Evolutionary conservation across 2,329 filamentous ascomycete species (phyloP).

Genomic region (Cladosporium sp.): DNA sequence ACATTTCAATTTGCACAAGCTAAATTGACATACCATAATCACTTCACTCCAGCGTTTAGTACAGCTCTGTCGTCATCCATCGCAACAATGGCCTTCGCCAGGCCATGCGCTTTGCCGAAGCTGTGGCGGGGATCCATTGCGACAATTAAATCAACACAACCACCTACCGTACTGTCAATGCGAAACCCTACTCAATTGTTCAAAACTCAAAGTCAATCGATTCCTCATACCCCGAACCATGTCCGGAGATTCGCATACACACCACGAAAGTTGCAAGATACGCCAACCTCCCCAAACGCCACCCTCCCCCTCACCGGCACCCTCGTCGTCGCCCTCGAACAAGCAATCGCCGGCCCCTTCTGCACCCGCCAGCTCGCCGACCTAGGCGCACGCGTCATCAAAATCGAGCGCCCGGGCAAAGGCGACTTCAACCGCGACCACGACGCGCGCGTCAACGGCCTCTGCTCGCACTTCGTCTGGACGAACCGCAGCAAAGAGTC

Average conservation of each 20-base stretch:
- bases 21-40: too few species aligned
- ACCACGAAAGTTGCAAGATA: background rate
- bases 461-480: conserved; percentile 52
- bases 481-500: conserved; percentile 50
- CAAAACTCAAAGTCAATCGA: background rate
- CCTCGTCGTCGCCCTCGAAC: conserved; percentile 48
- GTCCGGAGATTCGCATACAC: background rate
- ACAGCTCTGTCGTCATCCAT: background rate
- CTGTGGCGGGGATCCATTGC: background rate
- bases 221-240: background rate
- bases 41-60: background rate
- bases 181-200: background rate
- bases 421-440: conserved; percentile 51
- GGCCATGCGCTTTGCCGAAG: background rate
- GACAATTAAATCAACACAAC: background rate
- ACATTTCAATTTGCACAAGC: too few species aligned
- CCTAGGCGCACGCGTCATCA: conserved; percentile 50
- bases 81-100: background rate
- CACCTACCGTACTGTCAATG: background rate
- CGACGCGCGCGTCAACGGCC: conserved; percentile 44
- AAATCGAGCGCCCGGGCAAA: conserved; percentile 46
- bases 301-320: conserved; percentile 37
- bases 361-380: conserved; percentile 51
- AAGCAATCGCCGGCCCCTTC: conserved; percentile 51
- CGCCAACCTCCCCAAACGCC: background rate